phyloP scores from a whole-genome alignment of 176 grass and related monocot genomes.

The Ensete ventricosum region DNA sequence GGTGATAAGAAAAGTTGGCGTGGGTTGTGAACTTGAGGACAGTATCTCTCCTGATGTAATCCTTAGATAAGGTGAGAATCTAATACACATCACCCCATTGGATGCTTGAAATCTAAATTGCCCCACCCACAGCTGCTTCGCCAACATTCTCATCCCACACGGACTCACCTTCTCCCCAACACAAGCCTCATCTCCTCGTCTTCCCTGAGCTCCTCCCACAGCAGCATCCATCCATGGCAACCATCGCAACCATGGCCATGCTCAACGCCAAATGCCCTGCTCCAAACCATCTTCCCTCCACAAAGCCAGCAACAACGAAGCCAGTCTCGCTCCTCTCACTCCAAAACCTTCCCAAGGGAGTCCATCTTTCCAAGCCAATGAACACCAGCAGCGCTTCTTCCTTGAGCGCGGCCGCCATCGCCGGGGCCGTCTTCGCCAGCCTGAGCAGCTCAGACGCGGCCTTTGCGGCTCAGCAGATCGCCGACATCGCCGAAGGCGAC shows the following conservation, averaged over 20 bases:
- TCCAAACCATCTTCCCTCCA: not conserved
- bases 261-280: conserved; percentile 1
- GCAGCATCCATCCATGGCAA: not conserved
- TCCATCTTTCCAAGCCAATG: not conserved
- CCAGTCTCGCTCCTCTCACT: conserved; percentile 7
- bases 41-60: no score
- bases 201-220: not conserved
- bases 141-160: no score
- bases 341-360: not conserved
- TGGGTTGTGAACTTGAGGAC: no score
- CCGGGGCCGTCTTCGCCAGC: not conserved
- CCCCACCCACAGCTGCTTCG: no score
- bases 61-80: no score
- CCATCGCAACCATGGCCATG: conserved; percentile 11
- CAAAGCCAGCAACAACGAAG: not conserved
- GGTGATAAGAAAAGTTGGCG: no score
- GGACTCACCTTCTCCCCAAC: no score
- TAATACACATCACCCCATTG: no score
- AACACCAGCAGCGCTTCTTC: not conserved
- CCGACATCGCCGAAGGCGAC: not conserved
- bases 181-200: not conserved
- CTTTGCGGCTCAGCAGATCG: not conserved
- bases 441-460: not conserved
- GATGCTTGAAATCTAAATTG: no score
- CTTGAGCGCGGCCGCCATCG: not conserved